Evolutionary conservation across 2,329 filamentous ascomycete species (phyloP).

Genomic region (Calonectria honghensis): DNA sequence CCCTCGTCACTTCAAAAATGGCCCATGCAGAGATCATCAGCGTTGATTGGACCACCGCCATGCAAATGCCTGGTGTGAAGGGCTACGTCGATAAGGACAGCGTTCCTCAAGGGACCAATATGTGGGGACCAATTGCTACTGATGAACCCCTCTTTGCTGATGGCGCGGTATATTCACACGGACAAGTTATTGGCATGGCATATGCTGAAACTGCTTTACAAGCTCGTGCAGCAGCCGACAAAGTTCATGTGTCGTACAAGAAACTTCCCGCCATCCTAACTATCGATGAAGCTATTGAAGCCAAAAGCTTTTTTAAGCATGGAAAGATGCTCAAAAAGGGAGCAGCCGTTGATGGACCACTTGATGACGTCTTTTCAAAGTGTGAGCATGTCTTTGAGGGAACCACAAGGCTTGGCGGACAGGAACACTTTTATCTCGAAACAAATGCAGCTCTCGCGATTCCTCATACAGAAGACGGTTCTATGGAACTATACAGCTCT

Average conservation of each 20-base stretch:
- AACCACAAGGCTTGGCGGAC: constrained; percentile 87
- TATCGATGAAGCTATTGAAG: constrained; percentile 91
- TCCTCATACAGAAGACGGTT: constrained; percentile 89
- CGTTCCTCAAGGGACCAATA: constrained; percentile 75
- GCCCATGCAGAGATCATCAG: constrained; percentile 86
- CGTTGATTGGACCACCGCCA: constrained; percentile 81
- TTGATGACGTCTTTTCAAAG: constrained; percentile 80
- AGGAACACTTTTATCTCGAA: constrained; percentile 95
- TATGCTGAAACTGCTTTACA: constrained; percentile 32
- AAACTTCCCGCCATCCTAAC: constrained; percentile 82
- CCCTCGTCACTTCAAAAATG: constrained; percentile 87
- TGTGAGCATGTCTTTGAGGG: constrained; percentile 87
- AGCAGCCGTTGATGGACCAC: constrained; percentile 65
- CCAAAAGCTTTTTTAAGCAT: constrained; percentile 89
- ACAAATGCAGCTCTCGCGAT: constrained; percentile 87
- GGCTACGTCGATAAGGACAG: constrained; percentile 87
- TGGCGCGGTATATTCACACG: constrained; percentile 23
- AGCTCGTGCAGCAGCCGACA: constrained; percentile 36
- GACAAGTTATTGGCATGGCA: constrained; percentile 34
- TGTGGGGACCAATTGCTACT: constrained; percentile 31
- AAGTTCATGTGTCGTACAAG: constrained; percentile 28
- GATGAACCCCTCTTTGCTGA: constrained; percentile 37
- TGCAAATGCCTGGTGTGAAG: constrained; percentile 86
- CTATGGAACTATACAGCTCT: constrained; percentile 90
- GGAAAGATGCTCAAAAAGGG: constrained; percentile 86